Conservation (phyloP, 345 rosid species). For the Pseudoturritis turrita region DNA sequence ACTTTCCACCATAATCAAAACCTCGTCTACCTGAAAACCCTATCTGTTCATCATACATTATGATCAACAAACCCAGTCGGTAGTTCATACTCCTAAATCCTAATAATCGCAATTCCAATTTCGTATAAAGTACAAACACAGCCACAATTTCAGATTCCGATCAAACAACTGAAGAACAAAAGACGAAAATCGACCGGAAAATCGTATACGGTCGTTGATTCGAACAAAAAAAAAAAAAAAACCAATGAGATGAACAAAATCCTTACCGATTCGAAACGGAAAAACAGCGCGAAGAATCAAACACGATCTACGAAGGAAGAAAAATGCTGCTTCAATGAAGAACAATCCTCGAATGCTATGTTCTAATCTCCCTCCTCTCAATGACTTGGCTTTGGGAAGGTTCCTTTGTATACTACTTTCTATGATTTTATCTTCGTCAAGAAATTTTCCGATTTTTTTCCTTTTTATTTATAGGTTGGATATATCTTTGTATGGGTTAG, state of each 20-base stretch:
- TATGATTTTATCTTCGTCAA: neutral
- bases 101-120: slow-evolving; percentile 1
- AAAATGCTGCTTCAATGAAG: slow-evolving; percentile 16
- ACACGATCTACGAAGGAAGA: neutral
- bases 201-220: neutral
- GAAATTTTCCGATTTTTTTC: neutral
- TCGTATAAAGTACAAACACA: neutral
- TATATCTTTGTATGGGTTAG: neutral
- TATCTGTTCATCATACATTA: slow-evolving; percentile 9
- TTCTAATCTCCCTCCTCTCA: neutral
- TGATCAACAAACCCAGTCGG: neutral
- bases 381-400: slow-evolving; percentile 18
- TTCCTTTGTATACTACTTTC: slow-evolving; percentile 4
- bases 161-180: neutral
- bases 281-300: neutral
- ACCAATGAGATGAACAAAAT: neutral
- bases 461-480: neutral
- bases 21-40: neutral
- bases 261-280: slow-evolving; percentile 17
- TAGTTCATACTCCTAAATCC: slow-evolving; percentile 16
- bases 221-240: neutral
- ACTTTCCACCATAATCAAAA: neutral
- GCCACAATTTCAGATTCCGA: neutral
- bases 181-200: neutral
- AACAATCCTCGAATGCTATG: slow-evolving; percentile 1